phyloP scores from a whole-genome alignment of 192 early-diverging fungal genomes.

The Thamnidium elegans region DNA sequence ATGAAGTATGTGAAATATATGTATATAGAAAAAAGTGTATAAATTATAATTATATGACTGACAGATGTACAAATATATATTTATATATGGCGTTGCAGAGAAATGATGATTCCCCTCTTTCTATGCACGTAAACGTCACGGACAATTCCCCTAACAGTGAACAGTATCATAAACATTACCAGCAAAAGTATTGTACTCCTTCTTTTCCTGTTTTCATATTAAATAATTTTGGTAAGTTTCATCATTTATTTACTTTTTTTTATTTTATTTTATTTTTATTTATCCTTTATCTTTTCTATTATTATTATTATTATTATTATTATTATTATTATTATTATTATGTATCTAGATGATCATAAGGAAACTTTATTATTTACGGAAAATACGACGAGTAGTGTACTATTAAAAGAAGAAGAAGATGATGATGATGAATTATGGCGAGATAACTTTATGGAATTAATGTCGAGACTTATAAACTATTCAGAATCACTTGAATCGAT shows the following conservation, averaged over 20 bases:
- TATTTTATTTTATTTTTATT: neutral
- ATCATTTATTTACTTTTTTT: neutral
- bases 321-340: neutral
- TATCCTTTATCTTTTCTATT: neutral
- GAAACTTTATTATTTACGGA: neutral
- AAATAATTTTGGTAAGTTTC: neutral
- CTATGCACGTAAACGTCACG: slow-evolving; percentile 19
- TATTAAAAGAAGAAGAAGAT: neutral
- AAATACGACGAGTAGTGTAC: neutral
- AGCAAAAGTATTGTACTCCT: neutral
- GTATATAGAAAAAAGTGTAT: too few species aligned
- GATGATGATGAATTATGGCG: slow-evolving; percentile 16
- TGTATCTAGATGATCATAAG: neutral
- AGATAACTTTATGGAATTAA: slow-evolving; percentile 19
- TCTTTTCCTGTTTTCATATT: slow-evolving; percentile 4
- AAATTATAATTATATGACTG: too few species aligned
- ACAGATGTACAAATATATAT: too few species aligned
- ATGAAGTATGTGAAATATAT: too few species aligned
- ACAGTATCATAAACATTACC: neutral
- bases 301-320: neutral
- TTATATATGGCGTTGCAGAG: too few species aligned
- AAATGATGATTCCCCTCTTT: neutral
- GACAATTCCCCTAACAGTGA: slow-evolving; percentile 6
- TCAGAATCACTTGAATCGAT: slow-evolving; percentile 32
- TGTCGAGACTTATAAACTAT: slow-evolving; percentile 23